Conservation (phyloP, 2,329 filamentous ascomycete genomes). For the Fusarium coicis region DNA sequence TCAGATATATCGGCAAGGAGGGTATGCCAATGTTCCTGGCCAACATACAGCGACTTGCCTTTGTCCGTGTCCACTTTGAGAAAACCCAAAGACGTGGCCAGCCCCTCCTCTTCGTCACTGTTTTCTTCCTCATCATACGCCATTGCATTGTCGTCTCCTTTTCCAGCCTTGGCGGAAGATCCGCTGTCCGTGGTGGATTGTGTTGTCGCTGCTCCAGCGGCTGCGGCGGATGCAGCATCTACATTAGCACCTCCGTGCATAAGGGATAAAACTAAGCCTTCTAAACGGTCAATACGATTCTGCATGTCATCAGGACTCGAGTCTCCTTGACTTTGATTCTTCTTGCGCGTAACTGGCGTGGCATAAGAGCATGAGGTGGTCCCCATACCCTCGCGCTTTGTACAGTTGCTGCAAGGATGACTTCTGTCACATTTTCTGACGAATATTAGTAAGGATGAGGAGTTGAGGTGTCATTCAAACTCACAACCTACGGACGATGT, state of each 20-base stretch:
- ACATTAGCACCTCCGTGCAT: conserved; percentile 84
- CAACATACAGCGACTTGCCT: conserved; percentile 82
- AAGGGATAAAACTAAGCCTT: conserved; percentile 89
- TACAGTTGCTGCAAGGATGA: conserved; percentile 93
- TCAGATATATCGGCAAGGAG: conserved; percentile 86
- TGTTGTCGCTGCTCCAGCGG: conserved; percentile 50
- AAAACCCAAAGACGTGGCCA: conserved; percentile 80
- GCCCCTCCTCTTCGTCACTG: conserved; percentile 75
- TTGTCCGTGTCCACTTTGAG: conserved; percentile 83
- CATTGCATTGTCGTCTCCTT: conserved; percentile 65
- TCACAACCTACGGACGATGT: conserved; percentile 53
- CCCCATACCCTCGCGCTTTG: conserved; percentile 87
- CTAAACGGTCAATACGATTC: conserved; percentile 94
- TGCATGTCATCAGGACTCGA: conserved; percentile 93
- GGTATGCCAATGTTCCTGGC: conserved; percentile 85
- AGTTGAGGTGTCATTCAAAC: conserved; percentile 9
- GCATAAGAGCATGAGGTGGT: conserved; percentile 87
- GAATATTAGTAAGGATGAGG: conserved; percentile 23
- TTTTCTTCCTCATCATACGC: conserved; percentile 63
- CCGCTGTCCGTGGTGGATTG: conserved; percentile 56
- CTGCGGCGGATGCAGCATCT: conserved; percentile 54
- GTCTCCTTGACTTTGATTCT: conserved; percentile 71
- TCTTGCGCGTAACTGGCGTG: conserved; percentile 75
- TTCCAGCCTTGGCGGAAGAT: conserved; percentile 61
- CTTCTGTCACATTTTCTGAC: conserved; percentile 91